A percentile compares a stretch with the other conserved stretches of the same genome.
Conservation (phyloP, 169 alveolate genomes). For the Plasmodium coatneyi region DNA sequence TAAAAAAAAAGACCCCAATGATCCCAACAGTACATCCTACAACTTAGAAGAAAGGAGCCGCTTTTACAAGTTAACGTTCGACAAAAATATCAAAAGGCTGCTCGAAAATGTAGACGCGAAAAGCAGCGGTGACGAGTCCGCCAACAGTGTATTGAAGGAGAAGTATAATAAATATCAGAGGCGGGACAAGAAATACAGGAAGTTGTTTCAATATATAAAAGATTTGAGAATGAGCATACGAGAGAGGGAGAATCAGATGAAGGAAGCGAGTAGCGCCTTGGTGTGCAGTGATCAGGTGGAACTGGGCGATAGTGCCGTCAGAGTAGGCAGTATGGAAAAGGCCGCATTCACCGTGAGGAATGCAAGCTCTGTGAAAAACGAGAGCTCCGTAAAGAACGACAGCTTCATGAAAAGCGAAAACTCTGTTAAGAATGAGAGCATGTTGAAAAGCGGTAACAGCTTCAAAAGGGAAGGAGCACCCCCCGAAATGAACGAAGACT, state of each 20-base stretch:
- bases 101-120: slow-evolving; percentile 16
- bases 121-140: slow-evolving; percentile 70
- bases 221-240: slow-evolving; percentile 14
- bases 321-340: neutral
- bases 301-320: neutral
- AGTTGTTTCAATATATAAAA: slow-evolving; percentile 36
- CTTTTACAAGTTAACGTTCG: neutral
- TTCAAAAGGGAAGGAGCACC: neutral
- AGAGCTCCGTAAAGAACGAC: neutral
- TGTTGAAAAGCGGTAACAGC: neutral
- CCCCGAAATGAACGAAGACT: neutral
- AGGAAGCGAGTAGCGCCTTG: neutral
- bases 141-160: slow-evolving; percentile 49
- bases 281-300: neutral
- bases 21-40: neutral
- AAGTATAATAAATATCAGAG: slow-evolving; percentile 34
- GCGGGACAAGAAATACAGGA: slow-evolving; percentile 19
- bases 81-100: slow-evolving; percentile 32
- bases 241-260: neutral
- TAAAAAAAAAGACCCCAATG: neutral
- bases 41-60: slow-evolving; percentile 26
- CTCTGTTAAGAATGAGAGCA: neutral
- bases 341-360: neutral
- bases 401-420: neutral
- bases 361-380: neutral